These are phyloP conservation scores for Hamamelis virginiana DNA, from an alignment of 164 flowering plant species.

Conservation along the genomic window DNA sequence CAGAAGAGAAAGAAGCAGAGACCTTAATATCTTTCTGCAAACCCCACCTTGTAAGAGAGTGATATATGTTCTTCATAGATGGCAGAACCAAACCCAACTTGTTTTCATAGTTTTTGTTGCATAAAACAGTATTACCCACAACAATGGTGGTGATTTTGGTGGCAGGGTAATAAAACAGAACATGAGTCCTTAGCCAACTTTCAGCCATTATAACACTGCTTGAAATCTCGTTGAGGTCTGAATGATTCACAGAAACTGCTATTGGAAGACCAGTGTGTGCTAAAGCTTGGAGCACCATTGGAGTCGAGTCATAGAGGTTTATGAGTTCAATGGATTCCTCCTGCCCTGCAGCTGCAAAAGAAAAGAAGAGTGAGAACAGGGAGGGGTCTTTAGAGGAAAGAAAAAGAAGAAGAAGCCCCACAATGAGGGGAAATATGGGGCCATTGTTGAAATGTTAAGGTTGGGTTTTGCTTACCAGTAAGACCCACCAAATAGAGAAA, in stretches of 20 bases:
- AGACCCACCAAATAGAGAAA: constrained; percentile 7
- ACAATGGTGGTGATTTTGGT: constrained; percentile 62
- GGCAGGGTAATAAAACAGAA: constrained; percentile 56
- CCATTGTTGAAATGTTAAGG: too few species aligned
- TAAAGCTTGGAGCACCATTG: constrained; percentile 14
- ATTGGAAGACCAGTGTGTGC: constrained; percentile 28
- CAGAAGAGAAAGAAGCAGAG: constrained; percentile 47
- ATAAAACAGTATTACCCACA: constrained; percentile 48
- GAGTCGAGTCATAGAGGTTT: constrained; percentile 33
- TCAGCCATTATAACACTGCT: constrained; percentile 63
- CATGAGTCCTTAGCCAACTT: constrained; percentile 62
- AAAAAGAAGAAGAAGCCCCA: not conserved
- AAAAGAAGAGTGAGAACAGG: constrained; percentile 5
- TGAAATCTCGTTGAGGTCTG: constrained; percentile 51
- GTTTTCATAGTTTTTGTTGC: constrained; percentile 35
- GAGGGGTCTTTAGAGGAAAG: not conserved
- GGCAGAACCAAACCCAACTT: constrained; percentile 45
- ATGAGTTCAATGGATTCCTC: constrained; percentile 41
- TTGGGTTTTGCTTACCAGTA: constrained; percentile 14
- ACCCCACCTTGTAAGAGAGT: constrained; percentile 74
- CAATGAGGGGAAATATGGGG: not conserved
- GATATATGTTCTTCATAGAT: constrained; percentile 54
- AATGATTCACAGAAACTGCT: constrained; percentile 43
- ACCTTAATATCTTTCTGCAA: constrained; percentile 64
- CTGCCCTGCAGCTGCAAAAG: constrained; percentile 49